Percentiles rank a stretch among this genome's conserved stretches.
These are phyloP conservation scores for Heritiera fomes DNA, from an alignment of 345 rosid species.

Conservation along the genomic window DNA sequence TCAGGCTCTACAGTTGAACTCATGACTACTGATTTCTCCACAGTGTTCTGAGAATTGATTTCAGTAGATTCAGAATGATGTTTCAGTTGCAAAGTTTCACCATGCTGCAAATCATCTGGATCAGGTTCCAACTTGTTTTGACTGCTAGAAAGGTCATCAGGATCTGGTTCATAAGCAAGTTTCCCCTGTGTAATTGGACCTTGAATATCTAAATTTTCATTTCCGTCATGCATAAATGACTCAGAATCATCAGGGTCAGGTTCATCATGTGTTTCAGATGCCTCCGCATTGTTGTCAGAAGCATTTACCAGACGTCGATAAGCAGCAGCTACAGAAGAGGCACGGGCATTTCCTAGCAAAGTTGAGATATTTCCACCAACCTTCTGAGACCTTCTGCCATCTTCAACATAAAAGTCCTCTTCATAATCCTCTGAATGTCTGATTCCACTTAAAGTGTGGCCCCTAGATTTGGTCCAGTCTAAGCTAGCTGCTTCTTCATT, in stretches of 20 bases:
- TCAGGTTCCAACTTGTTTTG: slow-evolving; percentile 48
- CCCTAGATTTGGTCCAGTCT: slow-evolving; percentile 90
- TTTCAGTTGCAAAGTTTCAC: slow-evolving; percentile 10
- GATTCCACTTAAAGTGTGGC: slow-evolving; percentile 59
- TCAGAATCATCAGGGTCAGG: slow-evolving; percentile 66
- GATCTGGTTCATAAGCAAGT: slow-evolving; percentile 32
- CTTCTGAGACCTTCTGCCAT: slow-evolving; percentile 42
- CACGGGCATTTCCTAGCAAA: slow-evolving; percentile 64
- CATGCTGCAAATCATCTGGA: slow-evolving; percentile 27
- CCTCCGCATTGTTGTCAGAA: slow-evolving; percentile 26
- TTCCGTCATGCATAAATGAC: slow-evolving; percentile 13
- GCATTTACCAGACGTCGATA: slow-evolving; percentile 52
- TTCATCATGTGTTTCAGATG: slow-evolving; percentile 47
- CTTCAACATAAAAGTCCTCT: slow-evolving; percentile 41
- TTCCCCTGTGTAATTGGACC: slow-evolving; percentile 4
- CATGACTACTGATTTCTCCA: slow-evolving; percentile 12
- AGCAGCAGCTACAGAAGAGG: slow-evolving; percentile 88
- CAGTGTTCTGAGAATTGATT: not conserved
- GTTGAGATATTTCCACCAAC: slow-evolving; percentile 68
- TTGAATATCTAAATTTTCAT: slow-evolving; percentile 18
- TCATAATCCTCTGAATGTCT: slow-evolving; percentile 34
- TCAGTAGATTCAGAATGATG: slow-evolving; percentile 7
- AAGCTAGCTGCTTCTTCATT: slow-evolving; percentile 79
- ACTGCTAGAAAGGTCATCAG: slow-evolving; percentile 29
- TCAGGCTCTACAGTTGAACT: slow-evolving; percentile 31